phyloP scores from a whole-genome alignment of 257 asterid species.

The Plectranthus barbatus region DNA sequence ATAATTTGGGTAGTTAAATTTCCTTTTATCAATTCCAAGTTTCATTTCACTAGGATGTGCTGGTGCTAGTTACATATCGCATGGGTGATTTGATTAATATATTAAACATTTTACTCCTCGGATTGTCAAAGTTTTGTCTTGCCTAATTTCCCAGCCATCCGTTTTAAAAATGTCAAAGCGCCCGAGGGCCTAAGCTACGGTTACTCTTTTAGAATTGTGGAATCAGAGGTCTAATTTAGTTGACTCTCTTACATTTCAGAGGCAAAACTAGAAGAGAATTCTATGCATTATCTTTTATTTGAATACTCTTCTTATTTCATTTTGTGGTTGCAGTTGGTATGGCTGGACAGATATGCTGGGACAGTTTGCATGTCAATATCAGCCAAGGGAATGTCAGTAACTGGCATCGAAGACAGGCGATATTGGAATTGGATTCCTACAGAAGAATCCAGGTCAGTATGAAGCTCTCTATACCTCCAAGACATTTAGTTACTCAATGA shows the following conservation, averaged over 20 bases:
- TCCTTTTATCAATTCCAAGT: not conserved
- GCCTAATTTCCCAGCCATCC: not conserved
- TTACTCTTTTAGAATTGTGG: not conserved
- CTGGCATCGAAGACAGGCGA: conserved; percentile 91
- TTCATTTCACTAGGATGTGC: not conserved
- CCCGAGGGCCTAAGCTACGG: not conserved
- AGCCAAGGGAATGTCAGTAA: conserved; percentile 74
- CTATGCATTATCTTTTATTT: not conserved
- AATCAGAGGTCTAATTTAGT: not conserved
- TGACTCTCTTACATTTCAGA: not conserved
- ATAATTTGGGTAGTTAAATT: not conserved
- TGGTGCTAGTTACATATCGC: not conserved
- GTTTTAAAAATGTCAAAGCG: not conserved
- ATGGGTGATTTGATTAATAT: not conserved
- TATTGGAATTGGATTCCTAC: conserved; percentile 95
- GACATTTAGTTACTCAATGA: not conserved
- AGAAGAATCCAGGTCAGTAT: conserved; percentile 78
- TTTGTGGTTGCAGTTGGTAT: conserved; percentile 50
- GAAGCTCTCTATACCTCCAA: not conserved
- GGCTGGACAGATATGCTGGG: conserved; percentile 85
- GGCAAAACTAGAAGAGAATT: not conserved
- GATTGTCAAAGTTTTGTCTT: not conserved
- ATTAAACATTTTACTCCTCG: not conserved
- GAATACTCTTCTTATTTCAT: conserved; percentile 3
- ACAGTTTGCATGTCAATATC: conserved; percentile 81